phyloP scores from a whole-genome alignment of 139 green algal genomes.

The Micractinium sp. region DNA sequence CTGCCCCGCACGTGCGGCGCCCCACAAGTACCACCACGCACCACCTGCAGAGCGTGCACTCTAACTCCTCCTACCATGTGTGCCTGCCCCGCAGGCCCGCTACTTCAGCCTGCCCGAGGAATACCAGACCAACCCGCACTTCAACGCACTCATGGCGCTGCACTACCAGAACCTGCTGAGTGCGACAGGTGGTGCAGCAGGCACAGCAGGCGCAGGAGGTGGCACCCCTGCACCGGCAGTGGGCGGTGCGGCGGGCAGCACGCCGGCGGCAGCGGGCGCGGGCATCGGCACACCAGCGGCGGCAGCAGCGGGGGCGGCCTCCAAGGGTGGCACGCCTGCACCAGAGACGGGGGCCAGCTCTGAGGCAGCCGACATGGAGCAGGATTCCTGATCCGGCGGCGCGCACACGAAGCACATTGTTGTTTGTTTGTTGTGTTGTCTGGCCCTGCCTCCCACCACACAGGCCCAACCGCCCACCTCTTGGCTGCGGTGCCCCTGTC shows the following conservation, averaged over 20 bases:
- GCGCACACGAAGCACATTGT: too few relatives aligned
- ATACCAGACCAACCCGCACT: slow-evolving; percentile 34
- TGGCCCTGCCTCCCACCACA: too few relatives aligned
- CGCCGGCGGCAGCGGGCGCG: neutral
- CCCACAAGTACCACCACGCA: too few relatives aligned
- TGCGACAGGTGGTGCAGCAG: neutral
- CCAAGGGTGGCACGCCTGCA: neutral
- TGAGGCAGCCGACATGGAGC: slow-evolving; percentile 9
- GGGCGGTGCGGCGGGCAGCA: neutral
- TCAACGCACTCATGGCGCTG: slow-evolving; percentile 14
- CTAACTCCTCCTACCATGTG: too few relatives aligned
- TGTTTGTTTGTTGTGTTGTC: too few relatives aligned
- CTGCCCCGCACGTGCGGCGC: too few relatives aligned
- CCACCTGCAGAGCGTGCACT: too few relatives aligned
- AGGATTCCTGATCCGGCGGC: neutral
- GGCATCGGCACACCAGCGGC: neutral
- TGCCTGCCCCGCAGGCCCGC: neutral
- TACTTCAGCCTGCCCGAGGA: slow-evolving; percentile 35
- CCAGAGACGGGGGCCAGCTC: neutral
- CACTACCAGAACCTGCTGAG: slow-evolving; percentile 3
- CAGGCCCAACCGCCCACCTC: too few relatives aligned
- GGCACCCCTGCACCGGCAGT: neutral
- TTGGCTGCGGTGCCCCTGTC: too few relatives aligned
- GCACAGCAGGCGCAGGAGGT: neutral
- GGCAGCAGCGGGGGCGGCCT: neutral